Conservation (phyloP, 2,329 filamentous ascomycete genomes). For the Calonectria hawksworthii region DNA sequence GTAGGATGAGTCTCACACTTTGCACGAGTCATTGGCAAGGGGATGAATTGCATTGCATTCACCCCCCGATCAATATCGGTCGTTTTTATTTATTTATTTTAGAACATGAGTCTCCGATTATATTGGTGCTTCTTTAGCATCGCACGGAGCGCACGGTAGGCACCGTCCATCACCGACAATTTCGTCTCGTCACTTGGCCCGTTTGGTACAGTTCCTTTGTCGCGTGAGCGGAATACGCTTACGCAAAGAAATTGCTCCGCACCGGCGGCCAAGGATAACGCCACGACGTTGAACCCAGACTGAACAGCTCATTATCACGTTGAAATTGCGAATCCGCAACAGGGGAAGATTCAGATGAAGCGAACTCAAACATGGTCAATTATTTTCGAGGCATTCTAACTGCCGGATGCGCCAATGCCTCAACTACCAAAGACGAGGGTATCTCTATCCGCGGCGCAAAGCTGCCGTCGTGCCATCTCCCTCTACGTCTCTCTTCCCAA, state of each 20-base stretch:
- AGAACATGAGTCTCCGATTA: too few species aligned
- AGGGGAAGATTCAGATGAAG: background rate
- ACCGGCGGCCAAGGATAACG: background rate
- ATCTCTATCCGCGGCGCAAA: slow-evolving; percentile 1
- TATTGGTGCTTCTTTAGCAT: too few species aligned
- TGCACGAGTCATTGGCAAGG: too few species aligned
- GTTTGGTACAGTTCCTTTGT: background rate
- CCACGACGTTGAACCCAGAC: background rate
- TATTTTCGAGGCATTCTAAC: slow-evolving; percentile 20
- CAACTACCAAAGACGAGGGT: background rate
- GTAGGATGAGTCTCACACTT: too few species aligned
- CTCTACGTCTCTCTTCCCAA: background rate
- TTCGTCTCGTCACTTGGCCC: too few species aligned
- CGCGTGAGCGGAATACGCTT: background rate
- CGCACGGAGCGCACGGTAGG: too few species aligned
- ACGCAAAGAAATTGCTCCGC: background rate
- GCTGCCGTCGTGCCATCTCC: background rate
- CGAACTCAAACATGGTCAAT: slow-evolving; percentile 13
- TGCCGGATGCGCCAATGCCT: background rate
- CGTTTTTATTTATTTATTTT: too few species aligned
- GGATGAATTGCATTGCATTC: too few species aligned
- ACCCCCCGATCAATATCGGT: too few species aligned
- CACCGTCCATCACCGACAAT: too few species aligned
- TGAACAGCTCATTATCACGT: background rate
- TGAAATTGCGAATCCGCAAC: background rate